Percentiles rank a stretch among this genome's conserved stretches.
Conservation (phyloP, 345 rosid species). For the Eutrema heterophyllum region DNA sequence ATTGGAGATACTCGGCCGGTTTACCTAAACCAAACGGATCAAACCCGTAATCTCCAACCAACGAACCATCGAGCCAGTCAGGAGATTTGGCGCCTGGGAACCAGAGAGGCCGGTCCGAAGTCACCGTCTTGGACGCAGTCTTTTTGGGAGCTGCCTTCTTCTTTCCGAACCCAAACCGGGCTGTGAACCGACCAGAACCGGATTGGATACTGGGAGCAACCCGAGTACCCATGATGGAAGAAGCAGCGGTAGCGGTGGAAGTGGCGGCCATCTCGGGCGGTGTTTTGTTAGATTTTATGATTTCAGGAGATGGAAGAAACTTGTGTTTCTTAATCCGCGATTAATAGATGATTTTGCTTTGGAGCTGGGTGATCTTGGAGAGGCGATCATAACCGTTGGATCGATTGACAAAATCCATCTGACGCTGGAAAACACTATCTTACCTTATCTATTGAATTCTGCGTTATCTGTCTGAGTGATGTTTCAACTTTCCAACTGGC, state of each 20-base stretch:
- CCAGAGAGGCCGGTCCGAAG: conserved; percentile 57
- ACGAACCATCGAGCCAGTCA: conserved; percentile 68
- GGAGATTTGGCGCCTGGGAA: conserved; percentile 68
- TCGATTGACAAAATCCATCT: conserved; percentile 64
- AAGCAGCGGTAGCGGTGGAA: conserved; percentile 53
- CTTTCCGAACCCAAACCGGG: conserved; percentile 47
- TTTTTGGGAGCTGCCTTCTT: conserved; percentile 35
- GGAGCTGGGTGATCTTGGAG: conserved; percentile 4
- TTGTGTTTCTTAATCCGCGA: background rate
- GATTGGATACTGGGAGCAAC: conserved; percentile 22
- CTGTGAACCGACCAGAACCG: conserved; percentile 41
- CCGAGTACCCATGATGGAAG: conserved; percentile 50
- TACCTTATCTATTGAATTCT: conserved; percentile 45
- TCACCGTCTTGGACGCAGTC: conserved; percentile 11
- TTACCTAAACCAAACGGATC: conserved; percentile 84
- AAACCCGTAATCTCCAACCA: conserved; percentile 83
- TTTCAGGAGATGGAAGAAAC: background rate
- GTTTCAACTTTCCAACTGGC: background rate
- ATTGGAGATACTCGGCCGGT: conserved; percentile 91
- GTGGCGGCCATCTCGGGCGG: conserved; percentile 46
- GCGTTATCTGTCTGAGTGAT: conserved; percentile 44
- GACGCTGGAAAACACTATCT: conserved; percentile 31
- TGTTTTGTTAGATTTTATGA: background rate
- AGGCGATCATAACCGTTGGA: conserved; percentile 36
- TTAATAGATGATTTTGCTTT: background rate